Percentiles rank a stretch among this genome's conserved stretches.
phyloP scores from a whole-genome alignment of 768 basidiomycete genomes.

The Auricularia cornea region DNA sequence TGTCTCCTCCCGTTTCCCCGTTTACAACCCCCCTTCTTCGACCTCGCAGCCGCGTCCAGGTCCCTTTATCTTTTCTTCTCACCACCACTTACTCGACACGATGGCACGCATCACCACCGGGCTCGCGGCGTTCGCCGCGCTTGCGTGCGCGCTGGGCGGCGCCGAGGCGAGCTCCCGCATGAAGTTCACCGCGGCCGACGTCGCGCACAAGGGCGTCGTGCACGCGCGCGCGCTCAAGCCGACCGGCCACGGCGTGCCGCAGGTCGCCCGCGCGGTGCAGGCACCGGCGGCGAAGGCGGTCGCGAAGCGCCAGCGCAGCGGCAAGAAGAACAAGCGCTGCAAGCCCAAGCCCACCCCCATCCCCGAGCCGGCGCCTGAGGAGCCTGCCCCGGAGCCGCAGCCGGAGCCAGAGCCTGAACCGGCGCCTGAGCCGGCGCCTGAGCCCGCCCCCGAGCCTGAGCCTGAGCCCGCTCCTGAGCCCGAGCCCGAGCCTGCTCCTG shows the following conservation, averaged over 20 bases:
- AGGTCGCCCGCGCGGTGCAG: not conserved
- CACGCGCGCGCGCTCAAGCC: not conserved
- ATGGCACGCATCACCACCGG: not conserved
- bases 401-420: not conserved
- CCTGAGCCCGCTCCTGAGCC: not conserved
- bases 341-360: not conserved
- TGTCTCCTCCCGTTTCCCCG: not conserved
- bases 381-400: not conserved
- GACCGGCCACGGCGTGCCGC: no score
- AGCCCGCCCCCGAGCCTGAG: not conserved
- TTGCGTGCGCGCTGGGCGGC: not conserved
- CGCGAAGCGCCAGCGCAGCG: not conserved
- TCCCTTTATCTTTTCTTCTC: not conserved
- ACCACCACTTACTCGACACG: not conserved
- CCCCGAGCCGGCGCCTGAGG: not conserved
- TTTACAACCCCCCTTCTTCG: not conserved
- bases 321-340: not conserved
- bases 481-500: not conserved
- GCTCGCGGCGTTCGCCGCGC: not conserved
- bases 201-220: not conserved
- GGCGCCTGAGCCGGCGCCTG: not conserved
- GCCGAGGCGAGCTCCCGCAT: not conserved
- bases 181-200: not conserved
- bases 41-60: not conserved
- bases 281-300: not conserved